A percentile compares a stretch with the other conserved stretches of the same genome.
Conservation (phyloP, 73 alveolate species). For the Paramecium tetraurelia region DNA sequence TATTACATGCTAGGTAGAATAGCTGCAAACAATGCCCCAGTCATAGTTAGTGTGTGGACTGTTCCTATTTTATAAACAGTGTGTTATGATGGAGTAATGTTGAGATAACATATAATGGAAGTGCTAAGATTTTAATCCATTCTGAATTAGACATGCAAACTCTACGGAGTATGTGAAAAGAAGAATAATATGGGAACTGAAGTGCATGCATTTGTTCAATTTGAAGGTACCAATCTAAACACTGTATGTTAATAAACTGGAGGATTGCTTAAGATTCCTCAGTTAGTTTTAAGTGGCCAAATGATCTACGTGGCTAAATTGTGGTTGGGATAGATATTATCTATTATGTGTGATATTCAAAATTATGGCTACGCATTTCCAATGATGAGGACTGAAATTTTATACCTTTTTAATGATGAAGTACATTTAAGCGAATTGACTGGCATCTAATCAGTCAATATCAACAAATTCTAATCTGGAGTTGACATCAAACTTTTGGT, state of each 20-base stretch:
- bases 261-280: conserved; percentile 10
- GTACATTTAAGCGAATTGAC: neutral
- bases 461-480: neutral
- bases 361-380: conserved; percentile 29
- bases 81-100: conserved; percentile 27
- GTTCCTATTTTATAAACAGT: conserved; percentile 34
- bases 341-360: conserved; percentile 19
- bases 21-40: neutral
- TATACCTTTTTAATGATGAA: conserved; percentile 19
- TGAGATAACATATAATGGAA: neutral
- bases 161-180: conserved; percentile 6
- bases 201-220: neutral
- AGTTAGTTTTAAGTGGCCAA: conserved; percentile 30
- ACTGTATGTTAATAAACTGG: neutral
- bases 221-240: neutral
- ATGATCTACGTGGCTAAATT: conserved; percentile 25
- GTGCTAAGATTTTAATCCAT: conserved; percentile 18
- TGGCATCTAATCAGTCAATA: neutral
- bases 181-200: conserved; percentile 48
- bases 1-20: conserved; percentile 12
- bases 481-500: neutral
- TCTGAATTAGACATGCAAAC: neutral
- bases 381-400: neutral
- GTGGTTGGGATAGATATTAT: neutral
- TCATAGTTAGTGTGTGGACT: conserved; percentile 31